phyloP scores from a whole-genome alignment of 768 basidiomycete species.

The Lyophyllum semitale region DNA sequence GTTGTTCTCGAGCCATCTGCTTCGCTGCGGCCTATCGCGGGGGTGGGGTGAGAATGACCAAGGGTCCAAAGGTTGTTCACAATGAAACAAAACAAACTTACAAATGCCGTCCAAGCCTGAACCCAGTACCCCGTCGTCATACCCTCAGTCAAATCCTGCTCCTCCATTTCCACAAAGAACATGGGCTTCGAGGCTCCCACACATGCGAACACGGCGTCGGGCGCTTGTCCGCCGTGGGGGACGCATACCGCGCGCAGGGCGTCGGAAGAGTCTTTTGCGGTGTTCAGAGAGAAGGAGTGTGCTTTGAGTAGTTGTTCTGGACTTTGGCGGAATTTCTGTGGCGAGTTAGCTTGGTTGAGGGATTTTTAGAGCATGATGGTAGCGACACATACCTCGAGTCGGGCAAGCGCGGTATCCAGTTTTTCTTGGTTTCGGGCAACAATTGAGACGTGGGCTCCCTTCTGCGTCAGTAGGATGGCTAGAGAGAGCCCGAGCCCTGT shows the following conservation, averaged over 20 bases:
- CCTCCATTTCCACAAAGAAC: slow-evolving; percentile 74
- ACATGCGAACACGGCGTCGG: slow-evolving; percentile 78
- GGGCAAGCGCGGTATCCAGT: slow-evolving; percentile 57
- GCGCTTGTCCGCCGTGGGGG: slow-evolving; percentile 54
- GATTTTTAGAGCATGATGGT: slow-evolving; percentile 7
- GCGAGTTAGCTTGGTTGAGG: background rate
- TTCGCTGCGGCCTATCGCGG: slow-evolving; percentile 61
- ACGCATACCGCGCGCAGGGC: slow-evolving; percentile 64
- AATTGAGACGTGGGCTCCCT: slow-evolving; percentile 84
- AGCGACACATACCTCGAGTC: slow-evolving; percentile 65
- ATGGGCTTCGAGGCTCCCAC: slow-evolving; percentile 73
- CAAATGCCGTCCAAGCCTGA: slow-evolving; percentile 57
- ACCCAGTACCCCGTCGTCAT: slow-evolving; percentile 48
- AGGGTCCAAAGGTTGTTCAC: too few relatives aligned
- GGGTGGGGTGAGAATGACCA: background rate
- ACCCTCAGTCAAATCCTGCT: slow-evolving; percentile 52
- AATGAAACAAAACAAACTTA: slow-evolving; percentile 25
- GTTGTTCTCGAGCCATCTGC: slow-evolving; percentile 57
- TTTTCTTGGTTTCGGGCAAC: slow-evolving; percentile 74
- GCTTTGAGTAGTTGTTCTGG: slow-evolving; percentile 61
- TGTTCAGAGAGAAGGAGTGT: slow-evolving; percentile 67
- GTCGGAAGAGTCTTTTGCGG: slow-evolving; percentile 48
- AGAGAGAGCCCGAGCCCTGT: slow-evolving; percentile 79
- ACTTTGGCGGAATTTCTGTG: slow-evolving; percentile 51
- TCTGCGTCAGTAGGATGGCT: slow-evolving; percentile 61